Evolutionary conservation across 1,284 basidiomycete genomes (phyloP).

Genomic region (Retiboletus flavoniger): DNA sequence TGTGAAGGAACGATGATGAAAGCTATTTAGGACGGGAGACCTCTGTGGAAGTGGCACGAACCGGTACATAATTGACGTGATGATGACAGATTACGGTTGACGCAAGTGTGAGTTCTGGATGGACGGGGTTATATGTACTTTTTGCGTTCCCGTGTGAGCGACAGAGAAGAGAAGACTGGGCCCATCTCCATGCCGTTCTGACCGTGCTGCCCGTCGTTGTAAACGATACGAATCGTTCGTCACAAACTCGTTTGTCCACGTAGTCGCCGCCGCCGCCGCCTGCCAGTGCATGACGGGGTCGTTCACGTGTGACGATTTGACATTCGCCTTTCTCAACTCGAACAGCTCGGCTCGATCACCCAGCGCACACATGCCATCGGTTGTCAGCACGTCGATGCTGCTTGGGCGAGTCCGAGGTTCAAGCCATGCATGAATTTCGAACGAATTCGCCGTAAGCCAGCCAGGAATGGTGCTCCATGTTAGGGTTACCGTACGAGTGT

Average conservation of each 20-base stretch:
- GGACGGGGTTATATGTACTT: constrained; percentile 10
- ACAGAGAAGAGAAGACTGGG: constrained; percentile 3
- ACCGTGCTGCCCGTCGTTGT: constrained; percentile 3
- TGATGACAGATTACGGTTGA: constrained; percentile 12
- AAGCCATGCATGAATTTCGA: neutral
- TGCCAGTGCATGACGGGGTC: neutral
- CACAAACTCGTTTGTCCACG: constrained; percentile 14
- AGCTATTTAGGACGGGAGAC: neutral
- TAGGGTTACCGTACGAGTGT: constrained; percentile 13
- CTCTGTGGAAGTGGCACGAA: constrained; percentile 19
- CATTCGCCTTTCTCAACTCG: neutral
- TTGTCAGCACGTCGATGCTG: constrained; percentile 3
- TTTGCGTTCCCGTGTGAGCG: constrained; percentile 18
- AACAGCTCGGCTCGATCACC: neutral
- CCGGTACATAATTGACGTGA: constrained; percentile 28
- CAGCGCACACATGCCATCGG: constrained; percentile 5
- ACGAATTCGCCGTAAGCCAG: neutral
- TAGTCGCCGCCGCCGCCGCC: constrained; percentile 16
- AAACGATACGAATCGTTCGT: neutral
- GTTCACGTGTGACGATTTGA: constrained; percentile 1
- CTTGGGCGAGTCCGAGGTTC: neutral
- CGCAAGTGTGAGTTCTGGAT: neutral
- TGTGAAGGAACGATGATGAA: constrained; percentile 16
- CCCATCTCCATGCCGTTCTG: constrained; percentile 13
- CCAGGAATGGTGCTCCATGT: constrained; percentile 1